These are phyloP conservation scores for Arthroderma sp. DNA, from an alignment of 2,329 filamentous ascomycete genomes.

Conservation along the genomic window DNA sequence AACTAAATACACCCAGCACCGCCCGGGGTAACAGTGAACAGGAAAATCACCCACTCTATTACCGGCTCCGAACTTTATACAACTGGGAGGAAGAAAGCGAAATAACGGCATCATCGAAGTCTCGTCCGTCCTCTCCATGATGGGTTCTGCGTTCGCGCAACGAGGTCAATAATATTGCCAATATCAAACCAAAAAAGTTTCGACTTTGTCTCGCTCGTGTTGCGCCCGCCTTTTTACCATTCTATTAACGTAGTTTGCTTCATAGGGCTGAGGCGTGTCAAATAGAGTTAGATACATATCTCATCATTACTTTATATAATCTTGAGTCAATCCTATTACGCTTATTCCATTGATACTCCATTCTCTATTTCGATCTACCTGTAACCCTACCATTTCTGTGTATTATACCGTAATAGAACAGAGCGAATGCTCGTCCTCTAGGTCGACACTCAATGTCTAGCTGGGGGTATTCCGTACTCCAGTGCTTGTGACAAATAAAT, in stretches of 20 bases:
- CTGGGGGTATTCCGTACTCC: no score
- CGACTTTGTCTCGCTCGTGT: conserved; percentile 31
- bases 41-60: no score
- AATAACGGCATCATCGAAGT: conserved; percentile 34
- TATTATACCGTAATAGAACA: no score
- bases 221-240: conserved; percentile 27
- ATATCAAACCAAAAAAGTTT: conserved; percentile 22
- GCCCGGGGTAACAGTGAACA: no score
- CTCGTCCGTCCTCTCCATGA: conserved; percentile 25
- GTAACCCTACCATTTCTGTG: background rate
- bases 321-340: background rate
- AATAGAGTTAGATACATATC: conserved; percentile 35
- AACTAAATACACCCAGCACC: background rate
- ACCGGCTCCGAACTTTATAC: background rate
- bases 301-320: background rate
- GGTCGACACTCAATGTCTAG: no score
- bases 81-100: background rate
- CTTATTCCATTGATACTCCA: background rate
- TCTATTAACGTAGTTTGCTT: conserved; percentile 8
- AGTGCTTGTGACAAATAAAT: no score
- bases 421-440: no score
- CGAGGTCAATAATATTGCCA: conserved; percentile 37
- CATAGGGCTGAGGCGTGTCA: conserved; percentile 33
- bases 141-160: conserved; percentile 23
- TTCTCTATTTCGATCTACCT: background rate